phyloP scores from a whole-genome alignment of 768 basidiomycete genomes.

The Lactarius indigo region DNA sequence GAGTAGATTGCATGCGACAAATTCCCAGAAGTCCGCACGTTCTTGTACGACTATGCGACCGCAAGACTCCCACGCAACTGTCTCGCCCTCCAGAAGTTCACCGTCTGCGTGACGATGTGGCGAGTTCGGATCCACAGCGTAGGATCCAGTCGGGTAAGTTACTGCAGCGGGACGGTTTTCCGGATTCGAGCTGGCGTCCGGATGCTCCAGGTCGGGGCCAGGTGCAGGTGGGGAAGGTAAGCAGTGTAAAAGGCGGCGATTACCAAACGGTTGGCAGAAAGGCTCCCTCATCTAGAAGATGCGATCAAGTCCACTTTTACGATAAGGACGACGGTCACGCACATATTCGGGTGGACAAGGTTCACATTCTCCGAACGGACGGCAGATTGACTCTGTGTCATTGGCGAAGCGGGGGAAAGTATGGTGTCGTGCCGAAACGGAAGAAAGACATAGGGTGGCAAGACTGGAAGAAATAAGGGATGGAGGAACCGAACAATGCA shows the following conservation, averaged over 20 bases:
- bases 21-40: conserved; percentile 87
- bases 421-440: conserved; percentile 10
- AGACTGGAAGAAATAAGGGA: conserved; percentile 10
- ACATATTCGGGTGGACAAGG: conserved; percentile 43
- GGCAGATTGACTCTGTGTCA: conserved; percentile 27
- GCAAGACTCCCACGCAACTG: conserved; percentile 89
- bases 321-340: conserved; percentile 21
- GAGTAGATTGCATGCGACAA: conserved; percentile 76
- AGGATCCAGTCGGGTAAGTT: conserved; percentile 2
- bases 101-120: conserved; percentile 17
- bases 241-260: conserved; percentile 87
- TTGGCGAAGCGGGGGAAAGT: conserved; percentile 11
- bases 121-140: conserved; percentile 17
- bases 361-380: conserved; percentile 35
- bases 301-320: conserved; percentile 2
- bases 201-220: conserved; percentile 17
- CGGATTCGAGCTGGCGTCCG: conserved; percentile 20
- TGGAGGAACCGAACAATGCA: too few relatives aligned
- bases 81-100: conserved; percentile 44
- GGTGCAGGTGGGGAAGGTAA: conserved; percentile 33
- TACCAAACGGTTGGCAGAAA: conserved; percentile 95
- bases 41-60: conserved; percentile 80
- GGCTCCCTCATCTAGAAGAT: conserved; percentile 69
- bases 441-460: conserved; percentile 9
- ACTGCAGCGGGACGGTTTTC: conserved; percentile 24